Evolutionary conservation across 1,284 basidiomycete species (phyloP), one percentile per base, ranked within the genome.

Genomic region (Cystobasidiaceae sp.): DNA sequence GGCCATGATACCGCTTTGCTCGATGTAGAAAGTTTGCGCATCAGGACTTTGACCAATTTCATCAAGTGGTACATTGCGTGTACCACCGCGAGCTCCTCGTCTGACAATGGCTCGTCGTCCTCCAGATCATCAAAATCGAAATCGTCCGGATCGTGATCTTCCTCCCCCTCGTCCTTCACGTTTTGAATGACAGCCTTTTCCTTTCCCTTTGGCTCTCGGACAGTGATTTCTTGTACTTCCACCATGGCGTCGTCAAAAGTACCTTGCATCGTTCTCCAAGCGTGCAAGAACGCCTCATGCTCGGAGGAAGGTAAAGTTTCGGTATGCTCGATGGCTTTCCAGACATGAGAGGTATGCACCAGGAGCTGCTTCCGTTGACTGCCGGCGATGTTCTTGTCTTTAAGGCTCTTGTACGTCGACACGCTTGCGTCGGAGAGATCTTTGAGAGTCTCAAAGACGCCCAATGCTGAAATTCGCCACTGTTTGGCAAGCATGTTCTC

Each of bases 11-110:
- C 25, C 3, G 28, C 30, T 17, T 30, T 37, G 30, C 28, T n/a
- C 3, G 54, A 19, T 9, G 39, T 43, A 19, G 48, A 33, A 1
- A 62, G 34, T 34, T 54, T 62, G 1, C 41, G 39, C 32, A 62
- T 27, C 9, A 62, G 37, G 11, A 50, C 49, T 45, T 62, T 62
- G 48, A 54, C 50, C 9, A 62, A 25, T 27, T 62, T 62, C 60
- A 62, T 62, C 25, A 51, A 50, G 19, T 54, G 60, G 37, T 43
- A 44, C 5, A 27, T 27, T 23, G 60, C 21, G 21, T 52, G 49
- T 11, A 25, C 60, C 19, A 45, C 41, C 8, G 43, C 48, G 9
- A 52, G 50, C 41, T 62, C 60, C 2, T 44, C 41, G 32, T 49
- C 32, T 8, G 60, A 54, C 25, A 62, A 28, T 19, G 50, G 59